phyloP scores from a whole-genome alignment of 805 yeast genomes.

The Starmera pachycereana region DNA sequence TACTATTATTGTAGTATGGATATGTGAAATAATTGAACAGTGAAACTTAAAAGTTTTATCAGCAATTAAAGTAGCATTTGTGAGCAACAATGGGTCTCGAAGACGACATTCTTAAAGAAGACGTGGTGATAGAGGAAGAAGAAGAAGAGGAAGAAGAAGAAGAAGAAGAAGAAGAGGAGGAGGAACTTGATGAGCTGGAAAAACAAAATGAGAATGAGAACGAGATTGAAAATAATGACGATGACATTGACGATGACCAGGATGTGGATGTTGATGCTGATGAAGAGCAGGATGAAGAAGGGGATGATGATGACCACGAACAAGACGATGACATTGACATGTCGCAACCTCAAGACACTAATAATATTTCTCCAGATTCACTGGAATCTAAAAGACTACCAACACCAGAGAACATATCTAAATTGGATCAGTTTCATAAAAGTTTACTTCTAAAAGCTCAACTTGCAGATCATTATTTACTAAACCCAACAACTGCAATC shows the following conservation, averaged over 20 bases:
- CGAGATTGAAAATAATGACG: slow-evolving; percentile 6
- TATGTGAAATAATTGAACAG: too few relatives aligned
- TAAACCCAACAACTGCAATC: slow-evolving; percentile 79
- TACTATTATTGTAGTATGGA: too few relatives aligned
- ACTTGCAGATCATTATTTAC: slow-evolving; percentile 48
- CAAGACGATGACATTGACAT: slow-evolving; percentile 6
- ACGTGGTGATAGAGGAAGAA: slow-evolving; percentile 11
- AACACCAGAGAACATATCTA: slow-evolving; percentile 8
- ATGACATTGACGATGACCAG: slow-evolving; percentile 10
- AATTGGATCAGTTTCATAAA: slow-evolving; percentile 18
- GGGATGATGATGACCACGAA: slow-evolving; percentile 14
- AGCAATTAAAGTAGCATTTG: too few relatives aligned
- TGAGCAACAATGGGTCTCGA: slow-evolving; percentile 5
- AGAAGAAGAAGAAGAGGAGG: slow-evolving; percentile 21
- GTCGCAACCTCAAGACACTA: slow-evolving; percentile 1
- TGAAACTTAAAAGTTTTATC: too few relatives aligned
- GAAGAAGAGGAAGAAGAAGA: slow-evolving; percentile 14
- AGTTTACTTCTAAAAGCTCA: slow-evolving; percentile 33
- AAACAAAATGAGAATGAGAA: slow-evolving; percentile 12
- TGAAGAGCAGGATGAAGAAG: slow-evolving; percentile 19
- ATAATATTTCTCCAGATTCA: background rate
- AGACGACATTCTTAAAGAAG: slow-evolving; percentile 18
- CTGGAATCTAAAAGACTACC: slow-evolving; percentile 7
- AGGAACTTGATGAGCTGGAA: slow-evolving; percentile 14
- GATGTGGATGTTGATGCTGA: slow-evolving; percentile 19